Base-by-base conservation (phyloP, 129 eudicot genomes). In the Pittosporum tobira region DNA sequence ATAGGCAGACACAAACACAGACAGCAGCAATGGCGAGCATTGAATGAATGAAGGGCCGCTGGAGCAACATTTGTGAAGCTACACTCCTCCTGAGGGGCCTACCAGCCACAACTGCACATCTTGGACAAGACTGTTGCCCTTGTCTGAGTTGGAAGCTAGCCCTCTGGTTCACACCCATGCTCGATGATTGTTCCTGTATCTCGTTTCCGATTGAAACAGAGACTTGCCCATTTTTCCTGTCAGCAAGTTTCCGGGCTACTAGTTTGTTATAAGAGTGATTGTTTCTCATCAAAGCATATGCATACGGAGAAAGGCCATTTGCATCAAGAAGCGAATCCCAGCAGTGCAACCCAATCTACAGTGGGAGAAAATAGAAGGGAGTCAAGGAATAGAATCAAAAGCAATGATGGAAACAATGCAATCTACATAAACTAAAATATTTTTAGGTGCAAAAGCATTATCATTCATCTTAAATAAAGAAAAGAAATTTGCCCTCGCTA, bases 1-100 rank as follows among this genome's bases (percentile, higher is more conserved):
- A 69, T 23, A 90, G 59, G 71, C 95, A 85, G 45, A 90, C 95
- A 38, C 97, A 90, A n/a, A 85, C 95, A 62, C 97, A 90, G n/a
- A 90, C 97, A 22, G 97, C 97, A 47, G 97, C 97, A 60, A 90
- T 78, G 16, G 85, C 84, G 7, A 90, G 94, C 94, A 90, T 90
- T 6, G 97, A 90, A 56, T 82, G 94, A 8, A 90, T 80, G 63
- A 77, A 85, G 0, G 97, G 95, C 3, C 94, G 88, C 21, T 83
- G 87, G 58, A 90, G 87, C 55, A 90, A 47, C 26, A 84, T 80
- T 48, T 73, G 83, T 23, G 95, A 70, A 1, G 80, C 83, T 1
- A 76, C 79, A 50, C 75, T 57, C 58, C 72, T 75, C 28, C 65
- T 63, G 54, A 62, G 71, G 77, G 69, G 75, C 54, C 81, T 75